Evolutionary conservation across 164 flowering plant species (phyloP).

Genomic region (Sextonia rubra): DNA sequence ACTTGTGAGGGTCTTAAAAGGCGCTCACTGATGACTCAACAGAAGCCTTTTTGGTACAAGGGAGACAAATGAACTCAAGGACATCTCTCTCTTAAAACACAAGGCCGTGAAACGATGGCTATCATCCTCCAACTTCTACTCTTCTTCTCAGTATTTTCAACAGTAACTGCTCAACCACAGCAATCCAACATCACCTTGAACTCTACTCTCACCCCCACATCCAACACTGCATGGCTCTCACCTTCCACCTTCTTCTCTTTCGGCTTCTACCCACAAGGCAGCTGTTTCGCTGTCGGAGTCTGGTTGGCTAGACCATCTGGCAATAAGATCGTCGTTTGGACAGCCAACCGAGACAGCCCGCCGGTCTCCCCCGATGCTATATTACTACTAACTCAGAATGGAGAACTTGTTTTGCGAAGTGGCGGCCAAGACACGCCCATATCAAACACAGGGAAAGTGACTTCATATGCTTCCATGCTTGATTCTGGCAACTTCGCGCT

Average conservation of each 20-base stretch:
- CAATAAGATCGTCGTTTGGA: neutral
- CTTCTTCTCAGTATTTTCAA: neutral
- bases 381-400: conserved; percentile 1
- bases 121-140: neutral
- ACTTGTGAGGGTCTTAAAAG: no score
- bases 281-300: neutral
- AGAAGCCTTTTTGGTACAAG: no score
- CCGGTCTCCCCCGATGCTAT: conserved; percentile 4
- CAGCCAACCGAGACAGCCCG: conserved; percentile 10
- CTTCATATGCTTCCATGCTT: conserved; percentile 31
- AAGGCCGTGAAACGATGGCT: neutral
- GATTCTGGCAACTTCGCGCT: conserved; percentile 45
- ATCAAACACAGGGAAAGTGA: neutral
- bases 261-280: neutral
- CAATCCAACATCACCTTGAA: neutral
- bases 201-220: neutral
- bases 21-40: no score
- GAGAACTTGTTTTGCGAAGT: conserved; percentile 2
- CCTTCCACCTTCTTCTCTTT: neutral
- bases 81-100: no score
- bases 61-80: no score
- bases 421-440: neutral
- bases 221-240: neutral
- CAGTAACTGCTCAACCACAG: neutral
- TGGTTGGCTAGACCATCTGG: neutral